phyloP scores from a whole-genome alignment of 2,329 filamentous ascomycete species.

The Nemania sp. region DNA sequence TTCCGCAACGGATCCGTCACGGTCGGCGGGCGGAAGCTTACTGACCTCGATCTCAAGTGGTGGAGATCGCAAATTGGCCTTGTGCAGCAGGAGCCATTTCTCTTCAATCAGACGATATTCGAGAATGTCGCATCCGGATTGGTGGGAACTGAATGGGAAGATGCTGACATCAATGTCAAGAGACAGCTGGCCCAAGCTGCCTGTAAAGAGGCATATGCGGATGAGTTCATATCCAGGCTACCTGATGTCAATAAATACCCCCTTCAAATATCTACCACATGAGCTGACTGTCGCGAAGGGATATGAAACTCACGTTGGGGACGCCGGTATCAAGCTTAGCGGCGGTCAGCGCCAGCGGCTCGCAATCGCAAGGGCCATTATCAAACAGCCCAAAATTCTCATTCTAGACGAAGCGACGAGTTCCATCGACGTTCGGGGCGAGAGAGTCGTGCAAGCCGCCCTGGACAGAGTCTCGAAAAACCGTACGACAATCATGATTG shows the following conservation, averaged over 20 bases:
- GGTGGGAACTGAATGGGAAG: constrained; percentile 56
- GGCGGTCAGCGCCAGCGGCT: constrained; percentile 71
- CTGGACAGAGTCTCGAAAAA: constrained; percentile 60
- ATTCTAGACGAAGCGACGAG: constrained; percentile 63
- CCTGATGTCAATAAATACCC: constrained; percentile 43
- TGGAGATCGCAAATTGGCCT: constrained; percentile 66
- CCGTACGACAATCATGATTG: constrained; percentile 69
- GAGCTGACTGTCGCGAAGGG: constrained; percentile 39
- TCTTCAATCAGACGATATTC: constrained; percentile 69
- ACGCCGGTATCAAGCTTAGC: constrained; percentile 66
- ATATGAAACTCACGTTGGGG: constrained; percentile 67
- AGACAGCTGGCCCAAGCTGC: constrained; percentile 55
- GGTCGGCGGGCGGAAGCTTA: constrained; percentile 57
- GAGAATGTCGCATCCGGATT: constrained; percentile 66
- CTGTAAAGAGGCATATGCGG: constrained; percentile 60
- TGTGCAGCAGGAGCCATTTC: constrained; percentile 70
- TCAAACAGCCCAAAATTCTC: constrained; percentile 64
- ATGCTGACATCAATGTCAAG: constrained; percentile 52
- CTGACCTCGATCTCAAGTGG: constrained; percentile 65
- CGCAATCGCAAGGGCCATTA: constrained; percentile 68
- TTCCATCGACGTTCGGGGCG: constrained; percentile 52
- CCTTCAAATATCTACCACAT: background rate
- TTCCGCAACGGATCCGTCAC: constrained; percentile 55
- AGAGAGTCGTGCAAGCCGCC: constrained; percentile 59
- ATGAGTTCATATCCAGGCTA: constrained; percentile 60